phyloP scores from a whole-genome alignment of 306 rosid species.

The Quercus mongolica region DNA sequence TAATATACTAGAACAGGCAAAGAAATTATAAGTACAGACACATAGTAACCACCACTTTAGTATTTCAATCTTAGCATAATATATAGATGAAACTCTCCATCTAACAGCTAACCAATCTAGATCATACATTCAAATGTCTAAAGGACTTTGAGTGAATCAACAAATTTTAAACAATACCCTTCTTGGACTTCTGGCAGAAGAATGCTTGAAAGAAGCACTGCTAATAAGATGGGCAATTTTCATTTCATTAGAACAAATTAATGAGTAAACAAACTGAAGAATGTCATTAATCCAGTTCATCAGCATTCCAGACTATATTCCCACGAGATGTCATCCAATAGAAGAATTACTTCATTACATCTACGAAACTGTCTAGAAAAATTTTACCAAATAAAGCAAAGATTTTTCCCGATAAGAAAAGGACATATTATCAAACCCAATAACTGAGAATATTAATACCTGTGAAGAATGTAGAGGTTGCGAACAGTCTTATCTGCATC shows the following conservation, averaged over 20 bases:
- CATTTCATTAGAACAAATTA: too few species aligned
- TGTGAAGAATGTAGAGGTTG: conserved; percentile 87
- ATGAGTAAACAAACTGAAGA: too few species aligned
- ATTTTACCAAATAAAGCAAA: background rate
- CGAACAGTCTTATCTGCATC: conserved; percentile 86
- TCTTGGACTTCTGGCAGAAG: background rate
- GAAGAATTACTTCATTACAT: background rate
- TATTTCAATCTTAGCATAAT: background rate
- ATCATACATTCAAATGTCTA: background rate
- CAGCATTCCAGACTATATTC: background rate
- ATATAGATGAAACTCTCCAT: background rate
- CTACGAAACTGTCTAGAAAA: background rate
- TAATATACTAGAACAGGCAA: background rate
- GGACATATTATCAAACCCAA: background rate
- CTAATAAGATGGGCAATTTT: background rate
- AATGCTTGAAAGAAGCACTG: background rate
- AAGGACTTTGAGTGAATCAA: too few species aligned
- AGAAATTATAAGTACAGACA: background rate
- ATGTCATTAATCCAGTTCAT: too few species aligned
- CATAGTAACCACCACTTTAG: background rate
- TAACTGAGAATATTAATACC: conserved; percentile 40
- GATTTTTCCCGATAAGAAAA: background rate
- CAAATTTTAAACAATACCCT: background rate
- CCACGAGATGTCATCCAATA: background rate
- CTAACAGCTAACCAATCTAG: background rate